Base-by-base conservation (phyloP, 306 rosid genomes). In the Quercus glauca region DNA sequence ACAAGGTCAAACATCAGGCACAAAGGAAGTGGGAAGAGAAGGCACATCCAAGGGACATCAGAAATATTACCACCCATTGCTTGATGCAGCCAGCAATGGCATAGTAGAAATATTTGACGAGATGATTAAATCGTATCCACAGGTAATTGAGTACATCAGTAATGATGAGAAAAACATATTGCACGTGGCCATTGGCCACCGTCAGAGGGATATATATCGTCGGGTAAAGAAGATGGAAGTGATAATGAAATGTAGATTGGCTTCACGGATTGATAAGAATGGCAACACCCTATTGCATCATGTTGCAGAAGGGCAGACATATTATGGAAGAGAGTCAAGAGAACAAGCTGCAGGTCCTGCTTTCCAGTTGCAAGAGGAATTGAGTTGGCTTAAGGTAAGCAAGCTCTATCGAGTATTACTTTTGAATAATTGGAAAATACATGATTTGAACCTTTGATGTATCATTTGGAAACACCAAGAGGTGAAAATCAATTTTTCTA, bases 51-150 rank as follows among this genome's bases (percentile, higher is more conserved):
- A 6, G 43, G 43, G 43, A 5, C 49, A 43, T 3, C 13, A 20
- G 8, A 21, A 6, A 49, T 21, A 4, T 49, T 79, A 82, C 19
- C 74, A 86, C 7, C 86, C 90, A 13, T 87, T 87, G 86, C 84
- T 84, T 52, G 73, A 65, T 63, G 88, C 90, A 28, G 86, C 90
- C 11, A 21, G 80, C 59, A 82, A 33, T 26, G 90, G 90, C 71
- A 82, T 87, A 15, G 52, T 21, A 26, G 88, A 87, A 68, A 87
- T 87, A 59, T 86, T 87, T n/a, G 81, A 87, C 55, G 8, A 28
- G 14, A 87, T 84, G 57, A 21, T 76, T 15, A 4, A 71, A 13
- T 15, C 1, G 41, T 28, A 75, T 37, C 88, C 88, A 11, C 71
- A 71, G 52, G 81, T 83, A 37, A 37, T 79, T 3, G 35, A 52